These are phyloP conservation scores for Plasmodium ovale DNA, from an alignment of 169 alveolate genomes.

Conservation along the genomic window DNA sequence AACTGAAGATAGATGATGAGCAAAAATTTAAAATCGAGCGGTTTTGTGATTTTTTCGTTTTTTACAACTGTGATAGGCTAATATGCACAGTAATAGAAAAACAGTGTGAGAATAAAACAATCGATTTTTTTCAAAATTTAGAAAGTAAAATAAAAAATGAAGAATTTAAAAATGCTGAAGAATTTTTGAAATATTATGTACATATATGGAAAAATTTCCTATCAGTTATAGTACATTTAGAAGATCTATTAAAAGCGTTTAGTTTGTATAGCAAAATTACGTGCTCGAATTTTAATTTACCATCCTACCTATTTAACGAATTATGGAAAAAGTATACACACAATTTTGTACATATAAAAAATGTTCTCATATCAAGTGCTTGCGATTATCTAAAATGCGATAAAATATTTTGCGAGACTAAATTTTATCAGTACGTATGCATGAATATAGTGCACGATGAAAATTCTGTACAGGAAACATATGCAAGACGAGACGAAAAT, in stretches of 20 bases:
- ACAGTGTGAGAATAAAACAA: constrained; percentile 43
- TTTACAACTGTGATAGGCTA: constrained; percentile 42
- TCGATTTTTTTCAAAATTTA: constrained; percentile 10
- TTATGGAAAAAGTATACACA: constrained; percentile 49
- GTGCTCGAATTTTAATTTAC: constrained; percentile 13
- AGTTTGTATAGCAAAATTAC: constrained; percentile 27
- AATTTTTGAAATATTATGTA: constrained; percentile 45
- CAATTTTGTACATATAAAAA: constrained; percentile 18
- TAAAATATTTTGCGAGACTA: constrained; percentile 27
- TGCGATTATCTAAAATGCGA: constrained; percentile 59
- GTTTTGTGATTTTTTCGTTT: constrained; percentile 61
- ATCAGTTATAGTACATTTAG: constrained; percentile 41
- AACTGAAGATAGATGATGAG: constrained; percentile 27
- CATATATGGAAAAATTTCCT: constrained; percentile 52
- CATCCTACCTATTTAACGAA: constrained; percentile 38
- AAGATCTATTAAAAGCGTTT: constrained; percentile 49
- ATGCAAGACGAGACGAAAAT: neutral
- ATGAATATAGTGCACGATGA: constrained; percentile 16
- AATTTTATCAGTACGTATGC: constrained; percentile 59
- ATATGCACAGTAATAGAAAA: constrained; percentile 50
- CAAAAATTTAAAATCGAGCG: constrained; percentile 20
- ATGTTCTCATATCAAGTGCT: constrained; percentile 21
- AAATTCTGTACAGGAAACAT: neutral
- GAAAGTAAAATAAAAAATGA: constrained; percentile 35
- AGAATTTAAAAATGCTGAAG: constrained; percentile 44